A percentile compares a stretch with the other conserved stretches of the same genome.
These are phyloP conservation scores for Dactylellina parvicollis DNA, from an alignment of 2,329 filamentous ascomycete genomes.

Conservation along the genomic window DNA sequence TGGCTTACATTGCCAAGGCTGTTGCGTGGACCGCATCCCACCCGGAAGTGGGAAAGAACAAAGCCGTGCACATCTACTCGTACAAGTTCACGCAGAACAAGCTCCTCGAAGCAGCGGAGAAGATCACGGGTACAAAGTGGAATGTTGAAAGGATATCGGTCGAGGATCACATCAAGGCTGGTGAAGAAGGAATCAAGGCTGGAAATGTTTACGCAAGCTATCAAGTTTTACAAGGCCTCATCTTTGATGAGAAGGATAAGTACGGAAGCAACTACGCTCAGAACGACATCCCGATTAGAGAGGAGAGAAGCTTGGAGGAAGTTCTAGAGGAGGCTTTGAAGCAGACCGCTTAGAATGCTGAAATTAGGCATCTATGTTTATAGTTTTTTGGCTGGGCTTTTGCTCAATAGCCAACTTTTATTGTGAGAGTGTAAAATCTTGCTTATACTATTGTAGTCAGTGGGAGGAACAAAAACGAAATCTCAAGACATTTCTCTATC, in stretches of 20 bases:
- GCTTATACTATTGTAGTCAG: too few relatives aligned
- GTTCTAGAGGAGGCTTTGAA: conserved; percentile 22
- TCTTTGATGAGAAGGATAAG: conserved; percentile 41
- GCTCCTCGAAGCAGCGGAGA: conserved; percentile 60
- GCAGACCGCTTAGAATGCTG: not conserved
- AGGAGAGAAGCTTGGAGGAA: conserved; percentile 31
- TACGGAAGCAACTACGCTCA: conserved; percentile 19
- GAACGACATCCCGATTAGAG: conserved; percentile 33
- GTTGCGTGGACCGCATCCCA: conserved; percentile 66
- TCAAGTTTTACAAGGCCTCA: conserved; percentile 37
- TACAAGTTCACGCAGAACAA: conserved; percentile 64
- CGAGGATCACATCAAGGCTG: conserved; percentile 56
- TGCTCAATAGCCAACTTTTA: too few relatives aligned
- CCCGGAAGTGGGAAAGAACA: conserved; percentile 68
- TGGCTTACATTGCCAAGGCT: conserved; percentile 64
- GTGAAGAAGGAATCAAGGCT: conserved; percentile 45
- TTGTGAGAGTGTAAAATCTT: too few relatives aligned
- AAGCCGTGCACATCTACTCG: conserved; percentile 64
- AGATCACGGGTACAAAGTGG: conserved; percentile 59
- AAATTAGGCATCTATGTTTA: too few relatives aligned
- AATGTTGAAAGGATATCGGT: conserved; percentile 54
- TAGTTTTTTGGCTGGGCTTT: too few relatives aligned
- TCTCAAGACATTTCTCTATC: too few relatives aligned
- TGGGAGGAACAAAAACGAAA: too few relatives aligned
- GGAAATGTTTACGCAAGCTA: conserved; percentile 37